Evolutionary conservation across 331 rosid species (phyloP).

Genomic region (Pyrus hybrid): DNA sequence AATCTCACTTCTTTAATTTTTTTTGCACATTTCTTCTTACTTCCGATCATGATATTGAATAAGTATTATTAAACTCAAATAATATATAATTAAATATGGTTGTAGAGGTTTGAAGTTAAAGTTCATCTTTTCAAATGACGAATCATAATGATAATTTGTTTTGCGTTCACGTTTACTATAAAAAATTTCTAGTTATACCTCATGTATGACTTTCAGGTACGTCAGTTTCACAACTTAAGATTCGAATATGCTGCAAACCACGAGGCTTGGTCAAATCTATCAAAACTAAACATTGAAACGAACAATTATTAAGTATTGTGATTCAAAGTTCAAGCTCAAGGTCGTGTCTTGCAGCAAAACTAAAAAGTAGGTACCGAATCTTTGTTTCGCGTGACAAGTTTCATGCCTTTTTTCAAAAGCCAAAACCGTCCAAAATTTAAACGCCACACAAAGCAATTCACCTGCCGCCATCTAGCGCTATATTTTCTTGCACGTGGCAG

Average conservation of each 20-base stretch:
- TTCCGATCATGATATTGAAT: too few species aligned
- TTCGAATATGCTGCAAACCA: background rate
- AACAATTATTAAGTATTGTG: background rate
- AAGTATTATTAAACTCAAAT: too few species aligned
- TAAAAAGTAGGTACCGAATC: slow-evolving; percentile 17
- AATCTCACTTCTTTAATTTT: too few species aligned
- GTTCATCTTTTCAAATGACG: too few species aligned
- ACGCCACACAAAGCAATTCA: background rate
- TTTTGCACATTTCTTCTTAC: too few species aligned
- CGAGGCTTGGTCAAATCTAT: background rate
- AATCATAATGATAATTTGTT: too few species aligned
- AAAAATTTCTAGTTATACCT: too few species aligned
- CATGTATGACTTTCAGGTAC: too few species aligned
- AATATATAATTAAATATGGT: too few species aligned
- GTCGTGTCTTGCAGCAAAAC: background rate
- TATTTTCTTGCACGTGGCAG: slow-evolving; percentile 35
- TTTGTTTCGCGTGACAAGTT: background rate
- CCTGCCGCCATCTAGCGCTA: slow-evolving; percentile 5
- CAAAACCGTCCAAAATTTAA: slow-evolving; percentile 9
- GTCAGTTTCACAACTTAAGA: too few species aligned
- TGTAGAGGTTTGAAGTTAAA: too few species aligned
- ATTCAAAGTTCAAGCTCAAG: background rate
- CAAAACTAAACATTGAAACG: background rate
- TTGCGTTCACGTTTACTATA: too few species aligned
- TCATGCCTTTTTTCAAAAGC: slow-evolving; percentile 2